phyloP scores from a whole-genome alignment of 257 asterid species.

The Nemophila menziesii region DNA sequence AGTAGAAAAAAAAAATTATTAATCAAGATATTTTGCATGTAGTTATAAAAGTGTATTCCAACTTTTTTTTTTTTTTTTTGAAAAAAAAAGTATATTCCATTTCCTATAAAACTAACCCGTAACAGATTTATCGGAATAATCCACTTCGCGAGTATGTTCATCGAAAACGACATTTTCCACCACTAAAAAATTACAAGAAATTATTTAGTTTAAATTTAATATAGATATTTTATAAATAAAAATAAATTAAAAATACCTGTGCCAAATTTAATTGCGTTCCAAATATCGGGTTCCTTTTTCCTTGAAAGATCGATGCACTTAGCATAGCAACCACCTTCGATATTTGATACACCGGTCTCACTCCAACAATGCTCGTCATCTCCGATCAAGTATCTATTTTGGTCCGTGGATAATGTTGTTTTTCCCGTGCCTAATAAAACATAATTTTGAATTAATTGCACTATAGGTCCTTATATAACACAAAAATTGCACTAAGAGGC shows the following conservation, averaged over 20 bases:
- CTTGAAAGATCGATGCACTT: slow-evolving; percentile 76
- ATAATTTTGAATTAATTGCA: no score
- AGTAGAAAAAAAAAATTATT: neutral
- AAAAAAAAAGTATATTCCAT: no score
- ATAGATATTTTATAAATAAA: neutral
- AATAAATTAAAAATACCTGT: slow-evolving; percentile 32
- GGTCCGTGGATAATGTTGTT: slow-evolving; percentile 85
- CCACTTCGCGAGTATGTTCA: slow-evolving; percentile 84
- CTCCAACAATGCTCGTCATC: slow-evolving; percentile 99
- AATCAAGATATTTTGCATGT: neutral
- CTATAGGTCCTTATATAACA: no score
- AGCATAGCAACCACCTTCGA: slow-evolving; percentile 95
- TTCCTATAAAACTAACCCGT: slow-evolving; percentile 37
- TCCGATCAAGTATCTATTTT: slow-evolving; percentile 72
- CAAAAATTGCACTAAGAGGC: slow-evolving; percentile 4
- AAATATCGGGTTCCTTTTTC: slow-evolving; percentile 95
- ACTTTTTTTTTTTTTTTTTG: no score
- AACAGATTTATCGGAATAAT: slow-evolving; percentile 74
- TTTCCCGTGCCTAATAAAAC: slow-evolving; percentile 72
- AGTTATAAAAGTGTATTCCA: neutral
- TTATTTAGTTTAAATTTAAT: neutral
- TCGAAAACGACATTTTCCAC: slow-evolving; percentile 85
- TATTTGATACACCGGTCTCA: slow-evolving; percentile 79
- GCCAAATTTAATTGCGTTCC: slow-evolving; percentile 93
- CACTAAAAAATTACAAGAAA: slow-evolving; percentile 28